Evolutionary conservation across 2,329 filamentous ascomycete species (phyloP), one percentile per base, ranked within the genome.

Genomic region (Colletotrichum incanum): DNA sequence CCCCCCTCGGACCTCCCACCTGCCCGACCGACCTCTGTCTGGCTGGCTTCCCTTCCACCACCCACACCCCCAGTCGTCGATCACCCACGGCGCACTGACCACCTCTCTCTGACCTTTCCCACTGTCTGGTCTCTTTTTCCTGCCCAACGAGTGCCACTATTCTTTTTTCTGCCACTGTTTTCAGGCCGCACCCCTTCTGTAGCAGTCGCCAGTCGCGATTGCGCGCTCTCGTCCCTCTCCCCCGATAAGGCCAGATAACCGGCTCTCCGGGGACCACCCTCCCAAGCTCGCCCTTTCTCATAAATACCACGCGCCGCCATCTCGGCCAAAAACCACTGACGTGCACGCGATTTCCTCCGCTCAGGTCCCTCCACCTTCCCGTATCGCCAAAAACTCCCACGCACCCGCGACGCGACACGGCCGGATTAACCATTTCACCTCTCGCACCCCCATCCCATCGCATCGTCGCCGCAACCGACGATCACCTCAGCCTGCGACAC

Each of bases 221-320:
- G 70, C 59, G 39, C 54, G 47, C 54, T 43, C 47, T 76, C 75
- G 39, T 37, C 82, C 50, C 41, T 76, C 75, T 34, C 26, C 82
- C 81, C 82, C 82, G 82, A 76, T 84, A 84, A 76, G 76, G 67
- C 77, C 80, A 84, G 79, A 78, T 80, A 77, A 76, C 78, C 78
- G 75, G 77, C 76, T 78, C 77, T 76, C 75, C 78, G 77, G 78
- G 78, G 74, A 76, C 80, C 79, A 76, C 73, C 76, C 65, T 45
- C 43, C 58, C 58, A 37, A 79, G 79, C 70, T 56, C 56, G 78
- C 77, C 81, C 81, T 67, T 74, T 79, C 82, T 84, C 82, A 84
- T 84, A 84, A 84, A 84, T 84, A 84, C 80, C 81, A 83, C 80
- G 82, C 82, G 82, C 82, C 82, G 82, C 82, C 83, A 78, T 81